Percentiles rank a stretch among this genome's conserved stretches.
phyloP scores from a whole-genome alignment of 2,329 filamentous ascomycete genomes.

The Macrophomina pseudophaseolina region DNA sequence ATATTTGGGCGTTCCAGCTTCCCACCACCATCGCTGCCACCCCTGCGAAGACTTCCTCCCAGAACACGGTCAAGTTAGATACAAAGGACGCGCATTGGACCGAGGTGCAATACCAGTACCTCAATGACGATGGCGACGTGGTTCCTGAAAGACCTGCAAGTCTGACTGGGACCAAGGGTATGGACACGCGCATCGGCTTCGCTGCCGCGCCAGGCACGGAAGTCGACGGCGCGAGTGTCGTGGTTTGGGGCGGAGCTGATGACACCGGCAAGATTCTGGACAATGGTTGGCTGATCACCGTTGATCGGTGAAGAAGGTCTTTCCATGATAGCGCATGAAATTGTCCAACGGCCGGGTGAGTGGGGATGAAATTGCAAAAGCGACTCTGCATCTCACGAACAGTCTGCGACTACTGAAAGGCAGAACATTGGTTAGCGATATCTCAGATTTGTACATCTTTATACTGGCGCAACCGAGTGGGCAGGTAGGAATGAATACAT shows the following conservation, averaged over 20 bases:
- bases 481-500: slow-evolving; percentile 19
- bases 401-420: slow-evolving; percentile 3
- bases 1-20: slow-evolving; percentile 61
- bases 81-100: slow-evolving; percentile 58
- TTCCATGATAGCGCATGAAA: not conserved
- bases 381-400: not conserved
- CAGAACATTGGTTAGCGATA: slow-evolving; percentile 2
- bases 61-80: slow-evolving; percentile 50
- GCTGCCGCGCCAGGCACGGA: slow-evolving; percentile 48
- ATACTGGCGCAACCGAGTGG: slow-evolving; percentile 2
- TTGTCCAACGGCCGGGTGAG: slow-evolving; percentile 6
- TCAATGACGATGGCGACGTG: slow-evolving; percentile 50
- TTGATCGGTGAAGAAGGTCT: slow-evolving; percentile 29
- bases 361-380: slow-evolving; percentile 14
- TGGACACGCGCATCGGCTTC: slow-evolving; percentile 49
- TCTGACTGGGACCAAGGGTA: slow-evolving; percentile 43
- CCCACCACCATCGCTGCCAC: slow-evolving; percentile 53
- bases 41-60: slow-evolving; percentile 56
- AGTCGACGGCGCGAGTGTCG: slow-evolving; percentile 53
- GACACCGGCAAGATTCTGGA: slow-evolving; percentile 46
- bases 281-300: slow-evolving; percentile 52
- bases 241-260: slow-evolving; percentile 61
- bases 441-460: slow-evolving; percentile 3
- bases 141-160: slow-evolving; percentile 48
- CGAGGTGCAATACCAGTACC: slow-evolving; percentile 54